Evolutionary conservation across 495 filamentous ascomycete genomes (phyloP).

Genomic region (Annulohypoxylon maeteangense): DNA sequence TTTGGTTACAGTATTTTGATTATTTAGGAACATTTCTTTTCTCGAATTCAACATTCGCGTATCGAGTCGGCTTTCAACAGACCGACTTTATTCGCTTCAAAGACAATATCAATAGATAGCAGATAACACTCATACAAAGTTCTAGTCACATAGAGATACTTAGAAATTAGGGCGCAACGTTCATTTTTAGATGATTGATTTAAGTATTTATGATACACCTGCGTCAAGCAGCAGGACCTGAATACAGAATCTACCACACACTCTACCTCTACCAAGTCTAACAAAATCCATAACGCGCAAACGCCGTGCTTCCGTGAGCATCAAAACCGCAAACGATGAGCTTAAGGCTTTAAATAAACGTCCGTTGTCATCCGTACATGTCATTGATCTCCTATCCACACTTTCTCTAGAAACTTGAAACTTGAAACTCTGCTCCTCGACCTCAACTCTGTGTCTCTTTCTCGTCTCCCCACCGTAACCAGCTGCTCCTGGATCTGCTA

Average conservation of each 20-base stretch:
- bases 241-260: slow-evolving; percentile 17
- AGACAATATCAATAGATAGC: slow-evolving; percentile 8
- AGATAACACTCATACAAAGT: not conserved
- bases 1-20: not conserved
- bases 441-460: slow-evolving; percentile 31
- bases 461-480: slow-evolving; percentile 48
- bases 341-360: slow-evolving; percentile 18
- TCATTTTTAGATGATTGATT: slow-evolving; percentile 5
- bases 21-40: not conserved
- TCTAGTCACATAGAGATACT: not conserved
- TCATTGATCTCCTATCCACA: slow-evolving; percentile 39
- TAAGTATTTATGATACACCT: slow-evolving; percentile 23
- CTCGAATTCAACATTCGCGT: slow-evolving; percentile 41
- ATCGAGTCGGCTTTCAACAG: slow-evolving; percentile 36
- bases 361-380: slow-evolving; percentile 20
- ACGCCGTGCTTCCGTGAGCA: slow-evolving; percentile 44
- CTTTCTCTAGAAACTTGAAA: too few species aligned
- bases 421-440: slow-evolving; percentile 38
- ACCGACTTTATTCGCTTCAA: slow-evolving; percentile 1
- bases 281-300: slow-evolving; percentile 35
- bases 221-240: slow-evolving; percentile 22
- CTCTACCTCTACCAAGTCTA: slow-evolving; percentile 30
- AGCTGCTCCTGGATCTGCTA: slow-evolving; percentile 40
- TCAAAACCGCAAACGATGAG: slow-evolving; percentile 22
- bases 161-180: slow-evolving; percentile 2